Percentiles rank a stretch among this genome's conserved stretches.
Conservation (phyloP, 495 filamentous ascomycete species). For the Niebla homalea region DNA sequence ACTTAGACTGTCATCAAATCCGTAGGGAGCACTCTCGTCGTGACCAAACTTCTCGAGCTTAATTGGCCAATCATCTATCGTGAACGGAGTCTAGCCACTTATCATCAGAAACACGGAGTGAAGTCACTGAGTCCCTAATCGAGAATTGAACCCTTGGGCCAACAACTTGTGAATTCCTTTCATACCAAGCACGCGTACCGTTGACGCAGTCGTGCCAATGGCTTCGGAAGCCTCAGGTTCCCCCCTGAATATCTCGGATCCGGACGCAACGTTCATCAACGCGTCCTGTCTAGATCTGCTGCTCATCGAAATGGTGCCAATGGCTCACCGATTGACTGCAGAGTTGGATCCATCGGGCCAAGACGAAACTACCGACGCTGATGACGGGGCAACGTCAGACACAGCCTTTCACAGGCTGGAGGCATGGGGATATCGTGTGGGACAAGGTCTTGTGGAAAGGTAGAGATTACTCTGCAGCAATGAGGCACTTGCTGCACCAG, state of each 20-base stretch:
- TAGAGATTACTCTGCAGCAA: constrained; percentile 28
- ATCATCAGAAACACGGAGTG: too few relatives aligned
- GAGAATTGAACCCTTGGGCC: too few relatives aligned
- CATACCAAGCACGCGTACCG: too few relatives aligned
- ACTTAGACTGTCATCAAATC: too few relatives aligned
- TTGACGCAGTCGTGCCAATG: constrained; percentile 32
- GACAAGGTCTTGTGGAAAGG: constrained; percentile 86
- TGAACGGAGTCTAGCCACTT: too few relatives aligned
- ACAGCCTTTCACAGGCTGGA: constrained; percentile 78
- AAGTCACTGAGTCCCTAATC: too few relatives aligned
- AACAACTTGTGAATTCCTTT: too few relatives aligned
- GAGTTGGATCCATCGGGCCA: constrained; percentile 21
- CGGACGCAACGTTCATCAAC: constrained; percentile 60
- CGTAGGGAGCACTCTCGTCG: too few relatives aligned
- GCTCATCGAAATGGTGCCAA: constrained; percentile 89
- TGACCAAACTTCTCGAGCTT: too few relatives aligned
- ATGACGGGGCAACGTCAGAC: constrained; percentile 71
- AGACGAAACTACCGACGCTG: constrained; percentile 32
- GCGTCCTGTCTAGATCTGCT: constrained; percentile 82
- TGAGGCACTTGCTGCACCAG: not conserved
- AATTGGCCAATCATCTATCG: too few relatives aligned
- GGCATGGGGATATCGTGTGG: constrained; percentile 75
- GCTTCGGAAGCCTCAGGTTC: constrained; percentile 60
- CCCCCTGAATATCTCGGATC: constrained; percentile 61
- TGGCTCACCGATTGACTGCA: constrained; percentile 65